Evolutionary conservation across 176 grass and related monocot genomes (phyloP), one percentile per base, ranked within the genome.

Genomic region (Oryza officinalis): DNA sequence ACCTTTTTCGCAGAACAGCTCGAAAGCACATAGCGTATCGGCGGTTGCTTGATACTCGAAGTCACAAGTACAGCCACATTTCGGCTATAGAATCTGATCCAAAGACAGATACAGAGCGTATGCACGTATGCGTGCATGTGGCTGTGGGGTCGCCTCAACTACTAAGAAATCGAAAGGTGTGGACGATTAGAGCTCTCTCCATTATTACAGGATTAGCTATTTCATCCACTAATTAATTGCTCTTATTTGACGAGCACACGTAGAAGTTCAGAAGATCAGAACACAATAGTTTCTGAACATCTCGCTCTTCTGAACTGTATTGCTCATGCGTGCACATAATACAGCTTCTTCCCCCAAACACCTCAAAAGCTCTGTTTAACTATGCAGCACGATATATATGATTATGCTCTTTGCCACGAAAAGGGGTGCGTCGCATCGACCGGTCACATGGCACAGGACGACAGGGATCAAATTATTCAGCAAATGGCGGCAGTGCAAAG

Each of bases 31-130:
- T 2, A 60, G 22, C 47, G 22, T 46, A 81, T 61, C 40, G 33
- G 57, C 27, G 40, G 63, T 83, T 83, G 59, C 41, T 83, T 54
- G 65, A 74, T 32, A 32, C 45, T 52, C 45, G n/a, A n/a, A 57
- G 52, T 57, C 52, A 57, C 57, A 61, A 38, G 9, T 44, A 27
- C 20, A n/a, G 22, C 60, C 81, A 46, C 76, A 49, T 68, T 75
- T 37, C 47, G 83, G 49, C 76, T 12, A 50, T 27, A 38, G 82
- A 89, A 89, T 80, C 70, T 76, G 87, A 85, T 89, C 82, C 71
- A 52, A 30, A 59, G 81, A 59, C 63, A 63, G 27, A 50, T 40
- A 37, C 63, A 75, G 76, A 60, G 52, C 37, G 70, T 49, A 46
- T 40, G 43, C 84, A 86, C 67, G 33, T 67, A 54, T 20, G 23